Base-by-base conservation (phyloP, 495 filamentous ascomycete species). In the Podospora conica region DNA sequence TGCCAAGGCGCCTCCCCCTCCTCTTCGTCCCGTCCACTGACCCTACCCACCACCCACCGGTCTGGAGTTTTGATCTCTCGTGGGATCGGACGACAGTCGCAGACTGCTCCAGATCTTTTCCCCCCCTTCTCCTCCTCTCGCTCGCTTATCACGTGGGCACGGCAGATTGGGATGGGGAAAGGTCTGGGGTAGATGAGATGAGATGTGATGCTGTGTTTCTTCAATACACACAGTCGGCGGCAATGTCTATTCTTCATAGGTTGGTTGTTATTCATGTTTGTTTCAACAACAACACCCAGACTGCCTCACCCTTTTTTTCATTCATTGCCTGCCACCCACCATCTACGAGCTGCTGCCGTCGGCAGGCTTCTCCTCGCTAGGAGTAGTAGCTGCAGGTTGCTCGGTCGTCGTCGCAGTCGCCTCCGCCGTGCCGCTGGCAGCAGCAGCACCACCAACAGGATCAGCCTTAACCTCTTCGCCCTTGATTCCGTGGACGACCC, bases 401-500 rank as follows among this genome's bases (percentile, higher is more conserved):
- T 67, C 64, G 60, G 57, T 63, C 55, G 64, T 55, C 21, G 68
- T 66, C 56, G 66, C 64, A 58, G 57, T 63, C 55, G 64, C 54
- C 21, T 66, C 68, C 56, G 66, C 53, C 20, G 57, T 57, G 29
- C 40, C 33, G n/a, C 63, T 58, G 24, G 31, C 66, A 9, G 56
- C 40, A 48, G 40, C 33, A 53, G 9, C 55, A 27, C 20, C 33
- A 9, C 48, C 40, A 48, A 18, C 33, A 53, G 9, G 55, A 27
- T 12, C 33, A 54, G 9, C 62, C 70, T 63, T 71, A 33, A 69
- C 60, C 53, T 71, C 75, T 58, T 74, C 67, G 25, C 69, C 72
- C 68, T 76, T 73, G 65, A 77, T 72, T 24, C 73, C 76, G 62
- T 73, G 73, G 25, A 73, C 78, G n/a, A 77, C 73, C 60, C 68